A percentile compares a stretch with the other conserved stretches of the same genome.
These are phyloP conservation scores for Ogataea kodamae DNA, from an alignment of 805 yeast species.

Conservation along the genomic window DNA sequence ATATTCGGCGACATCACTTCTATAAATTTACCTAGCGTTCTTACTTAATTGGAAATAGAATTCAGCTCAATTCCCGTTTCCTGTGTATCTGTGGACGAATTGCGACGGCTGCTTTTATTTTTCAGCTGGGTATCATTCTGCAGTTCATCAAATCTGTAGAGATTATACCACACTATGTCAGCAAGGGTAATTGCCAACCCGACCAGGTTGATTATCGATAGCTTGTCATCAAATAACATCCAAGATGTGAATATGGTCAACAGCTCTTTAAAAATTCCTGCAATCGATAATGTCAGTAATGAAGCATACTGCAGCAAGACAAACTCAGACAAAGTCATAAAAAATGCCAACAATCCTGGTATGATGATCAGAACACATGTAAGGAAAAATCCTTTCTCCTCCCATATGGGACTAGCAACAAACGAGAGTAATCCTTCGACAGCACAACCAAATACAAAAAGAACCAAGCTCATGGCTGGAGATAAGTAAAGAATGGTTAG, in stretches of 20 bases:
- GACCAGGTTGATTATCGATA: slow-evolving; percentile 61
- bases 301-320: slow-evolving; percentile 77
- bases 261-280: slow-evolving; percentile 91
- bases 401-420: slow-evolving; percentile 58
- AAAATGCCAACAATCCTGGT: slow-evolving; percentile 85
- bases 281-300: slow-evolving; percentile 80
- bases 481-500: slow-evolving; percentile 79
- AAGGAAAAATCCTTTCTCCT: slow-evolving; percentile 46
- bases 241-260: slow-evolving; percentile 72
- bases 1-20: no score
- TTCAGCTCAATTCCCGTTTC: slow-evolving; percentile 18
- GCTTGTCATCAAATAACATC: slow-evolving; percentile 67
- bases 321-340: slow-evolving; percentile 87
- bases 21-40: neutral
- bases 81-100: slow-evolving; percentile 6
- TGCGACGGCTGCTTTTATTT: slow-evolving; percentile 12
- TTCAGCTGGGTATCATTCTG: slow-evolving; percentile 9
- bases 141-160: slow-evolving; percentile 46
- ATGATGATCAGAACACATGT: slow-evolving; percentile 60
- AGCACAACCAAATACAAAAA: slow-evolving; percentile 58
- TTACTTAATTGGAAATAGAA: slow-evolving; percentile 10
- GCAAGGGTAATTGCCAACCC: slow-evolving; percentile 74
- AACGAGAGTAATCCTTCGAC: slow-evolving; percentile 68
- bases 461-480: slow-evolving; percentile 71
- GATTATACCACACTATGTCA: slow-evolving; percentile 84